Evolutionary conservation across 2,329 filamentous ascomycete genomes (phyloP), one percentile per base, ranked within the genome.

Genomic region (Verticillium longisporum): DNA sequence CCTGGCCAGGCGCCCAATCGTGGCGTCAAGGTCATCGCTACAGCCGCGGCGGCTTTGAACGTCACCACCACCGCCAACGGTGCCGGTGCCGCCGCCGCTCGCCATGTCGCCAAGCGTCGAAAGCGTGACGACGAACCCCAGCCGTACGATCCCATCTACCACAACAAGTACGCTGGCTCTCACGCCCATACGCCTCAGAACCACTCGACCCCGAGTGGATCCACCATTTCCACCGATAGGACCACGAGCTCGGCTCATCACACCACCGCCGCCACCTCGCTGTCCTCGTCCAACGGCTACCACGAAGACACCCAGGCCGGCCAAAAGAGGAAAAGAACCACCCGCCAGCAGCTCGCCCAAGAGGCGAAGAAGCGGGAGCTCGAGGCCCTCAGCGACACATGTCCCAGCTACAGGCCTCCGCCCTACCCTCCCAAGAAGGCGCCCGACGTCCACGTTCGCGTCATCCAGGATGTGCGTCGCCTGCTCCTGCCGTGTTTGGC

Each of bases 341-440:
- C 90, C 55, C 86, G 91, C 63, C 90, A 93, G 67, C 90, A 93
- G 66, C 83, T 88, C 61, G 89, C 91, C 69, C 91, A 92, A 71
- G 91, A 96, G 73, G 88, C 90, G 60, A 94, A 92, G 73, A 83
- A 88, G 66, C 84, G 89, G 68, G 90, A 95, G 69, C 78, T 89
- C 55, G 89, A 92, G 68, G 81, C 81, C 31, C 81, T 87, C 45
- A 84, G 85, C 31, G 88, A 93, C 72, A 86, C 88, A 21, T 91
- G 88, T 70, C 81, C 87, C 66, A 89, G 85, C 66, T 98, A 98
- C 72, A 84, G 92, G 58, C 93, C 95, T 54, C 95, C 94, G 6
- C 88, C 91, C 1, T 89, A 91, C 66, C 94, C 94, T 3, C 88
- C 91, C 4, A 92, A 95, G 78, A 98, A 99, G 79, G 91, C 93